Evolutionary conservation across 176 grass and related monocot species (phyloP), one percentile per base, ranked within the genome.

Genomic region (Eleusine coracana): DNA sequence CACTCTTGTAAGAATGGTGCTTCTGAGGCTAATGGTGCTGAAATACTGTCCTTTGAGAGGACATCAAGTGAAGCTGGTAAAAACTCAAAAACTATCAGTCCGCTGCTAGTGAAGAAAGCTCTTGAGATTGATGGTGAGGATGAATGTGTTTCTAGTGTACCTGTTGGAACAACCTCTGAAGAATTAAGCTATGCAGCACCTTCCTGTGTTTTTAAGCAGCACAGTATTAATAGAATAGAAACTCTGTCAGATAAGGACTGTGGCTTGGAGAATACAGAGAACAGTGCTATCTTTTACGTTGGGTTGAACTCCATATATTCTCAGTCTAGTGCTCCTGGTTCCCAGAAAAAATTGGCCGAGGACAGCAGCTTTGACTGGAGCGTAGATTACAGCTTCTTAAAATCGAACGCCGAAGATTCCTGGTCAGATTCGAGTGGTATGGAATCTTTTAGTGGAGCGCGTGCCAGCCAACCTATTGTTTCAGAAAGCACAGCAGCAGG

Each of bases 81-180:
- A n/a, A 74, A 38, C n/a, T n/a, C 15, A 1, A 78, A 54, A 17
- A 69, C 64, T 65, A 74, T 82, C 50, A 82, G 44, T 78, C 79
- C 71, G 25, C 16, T 82, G 15, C 78, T 83, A n/a, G 36, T 80
- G 76, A 80, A 89, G 71, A 75, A 54, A 75, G 83, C 70, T 71
- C 84, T 82, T 68, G 75, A 88, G 13, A 31, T 59, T 73, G 75
- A 65, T 59, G 75, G 7, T 38, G 44, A 74, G 8, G 70, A 71
- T 18, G 40, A 14, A 37, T 63, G 5, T 64, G 36, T 73, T 63
- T 31, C 45, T 42, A 74, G 61, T 34, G 25, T 72, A 71, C 38
- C 40, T 70, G 63, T 54, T 6, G 64, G 54, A 3, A 15, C 55
- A 71, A 28, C n/a, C n/a, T 66, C 69, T 80, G 64, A 77, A 66